Conservation (phyloP, 805 yeast species). For the Saturnispora hagleri region DNA sequence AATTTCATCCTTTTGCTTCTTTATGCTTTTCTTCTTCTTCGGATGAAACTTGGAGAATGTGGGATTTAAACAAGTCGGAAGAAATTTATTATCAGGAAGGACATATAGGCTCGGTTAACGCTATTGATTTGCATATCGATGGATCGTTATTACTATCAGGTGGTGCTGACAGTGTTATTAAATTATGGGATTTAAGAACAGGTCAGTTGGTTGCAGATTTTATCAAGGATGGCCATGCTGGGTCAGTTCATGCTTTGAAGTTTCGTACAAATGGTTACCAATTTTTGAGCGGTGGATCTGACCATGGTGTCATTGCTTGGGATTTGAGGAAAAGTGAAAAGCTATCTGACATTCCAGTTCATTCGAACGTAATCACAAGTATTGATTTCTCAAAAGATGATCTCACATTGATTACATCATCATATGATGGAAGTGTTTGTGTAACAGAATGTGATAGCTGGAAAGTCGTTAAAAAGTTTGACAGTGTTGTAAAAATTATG, state of each 20-base stretch:
- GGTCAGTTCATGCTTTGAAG: constrained; percentile 59
- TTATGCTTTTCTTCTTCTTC: constrained; percentile 63
- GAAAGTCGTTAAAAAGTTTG: constrained; percentile 43
- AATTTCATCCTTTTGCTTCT: constrained; percentile 55
- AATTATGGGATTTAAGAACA: constrained; percentile 80
- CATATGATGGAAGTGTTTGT: constrained; percentile 64
- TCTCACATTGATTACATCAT: constrained; percentile 44
- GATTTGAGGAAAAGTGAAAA: constrained; percentile 50
- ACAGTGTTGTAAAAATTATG: constrained; percentile 64
- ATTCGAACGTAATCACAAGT: constrained; percentile 61
- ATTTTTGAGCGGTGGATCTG: constrained; percentile 78
- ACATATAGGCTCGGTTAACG: constrained; percentile 63
- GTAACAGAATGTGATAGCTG: constrained; percentile 66
- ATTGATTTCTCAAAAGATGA: constrained; percentile 41
- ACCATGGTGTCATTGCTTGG: constrained; percentile 75
- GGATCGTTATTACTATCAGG: constrained; percentile 72
- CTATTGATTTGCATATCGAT: constrained; percentile 58
- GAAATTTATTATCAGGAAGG: constrained; percentile 74
- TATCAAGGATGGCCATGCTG: constrained; percentile 48
- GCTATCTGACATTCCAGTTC: constrained; percentile 54
- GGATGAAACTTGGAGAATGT: constrained; percentile 81
- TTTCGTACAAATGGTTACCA: constrained; percentile 74
- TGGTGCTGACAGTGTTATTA: constrained; percentile 65
- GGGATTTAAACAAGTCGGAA: constrained; percentile 52
- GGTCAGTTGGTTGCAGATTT: constrained; percentile 56